Percentiles rank a stretch among this genome's conserved stretches.
These are phyloP conservation scores for Thalassiosira delicatula DNA, from an alignment of 352 stramenopile species.

Conservation along the genomic window DNA sequence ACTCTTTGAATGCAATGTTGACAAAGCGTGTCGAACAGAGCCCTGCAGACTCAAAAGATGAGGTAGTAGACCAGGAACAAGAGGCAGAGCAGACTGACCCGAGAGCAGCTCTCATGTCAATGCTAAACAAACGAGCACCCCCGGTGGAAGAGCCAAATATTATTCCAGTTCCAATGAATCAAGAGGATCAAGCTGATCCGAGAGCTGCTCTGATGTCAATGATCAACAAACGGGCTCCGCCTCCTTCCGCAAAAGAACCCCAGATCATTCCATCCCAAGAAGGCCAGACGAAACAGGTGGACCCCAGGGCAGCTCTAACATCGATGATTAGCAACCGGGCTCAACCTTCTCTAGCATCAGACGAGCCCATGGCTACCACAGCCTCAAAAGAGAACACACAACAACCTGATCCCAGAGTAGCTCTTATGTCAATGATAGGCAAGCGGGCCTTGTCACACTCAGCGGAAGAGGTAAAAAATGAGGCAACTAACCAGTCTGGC, in stretches of 20 bases:
- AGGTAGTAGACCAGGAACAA: background rate
- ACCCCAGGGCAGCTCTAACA: constrained; percentile 13
- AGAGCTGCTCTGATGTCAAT: constrained; percentile 30
- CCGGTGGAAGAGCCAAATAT: background rate
- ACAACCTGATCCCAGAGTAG: constrained; percentile 1
- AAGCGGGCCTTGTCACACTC: background rate
- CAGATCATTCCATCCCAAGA: background rate
- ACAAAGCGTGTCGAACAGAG: background rate
- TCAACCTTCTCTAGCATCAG: background rate
- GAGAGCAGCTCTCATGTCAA: constrained; percentile 9
- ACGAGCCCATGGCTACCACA: background rate
- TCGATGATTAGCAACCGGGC: background rate
- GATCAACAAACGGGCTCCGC: constrained; percentile 19
- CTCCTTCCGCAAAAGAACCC: background rate
- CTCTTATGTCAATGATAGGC: constrained; percentile 19
- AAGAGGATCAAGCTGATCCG: constrained; percentile 25
- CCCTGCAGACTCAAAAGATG: background rate
- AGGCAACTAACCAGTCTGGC: background rate
- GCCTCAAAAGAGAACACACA: background rate
- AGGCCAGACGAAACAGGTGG: background rate
- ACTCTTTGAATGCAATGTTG: background rate
- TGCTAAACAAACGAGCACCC: constrained; percentile 12
- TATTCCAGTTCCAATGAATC: background rate
- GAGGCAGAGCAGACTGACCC: background rate
- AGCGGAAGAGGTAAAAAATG: background rate